A percentile compares a stretch with the other conserved stretches of the same genome.
phyloP scores from a whole-genome alignment of 1,139 yeast genomes.

The Pichia sp. region DNA sequence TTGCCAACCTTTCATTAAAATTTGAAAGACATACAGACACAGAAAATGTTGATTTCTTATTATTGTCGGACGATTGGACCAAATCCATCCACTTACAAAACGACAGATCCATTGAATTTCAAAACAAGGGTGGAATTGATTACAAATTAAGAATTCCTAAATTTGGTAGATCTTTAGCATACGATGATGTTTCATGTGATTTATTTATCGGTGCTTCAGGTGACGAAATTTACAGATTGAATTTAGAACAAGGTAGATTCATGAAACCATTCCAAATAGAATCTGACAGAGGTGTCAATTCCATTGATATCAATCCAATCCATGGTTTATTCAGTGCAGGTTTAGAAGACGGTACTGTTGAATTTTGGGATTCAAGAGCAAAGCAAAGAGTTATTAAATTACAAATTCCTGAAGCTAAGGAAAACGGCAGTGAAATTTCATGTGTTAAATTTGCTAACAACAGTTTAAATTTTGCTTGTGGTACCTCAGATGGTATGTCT shows the following conservation, averaged over 20 bases:
- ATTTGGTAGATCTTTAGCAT: slow-evolving; percentile 83
- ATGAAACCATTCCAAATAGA: slow-evolving; percentile 83
- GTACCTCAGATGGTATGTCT: slow-evolving; percentile 84
- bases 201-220: slow-evolving; percentile 84
- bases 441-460: slow-evolving; percentile 69
- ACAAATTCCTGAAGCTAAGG: slow-evolving; percentile 41
- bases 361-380: slow-evolving; percentile 97
- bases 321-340: slow-evolving; percentile 89
- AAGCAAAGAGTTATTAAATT: slow-evolving; percentile 81
- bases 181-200: slow-evolving; percentile 81
- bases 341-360: slow-evolving; percentile 87
- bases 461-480: slow-evolving; percentile 90
- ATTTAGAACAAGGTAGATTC: slow-evolving; percentile 91
- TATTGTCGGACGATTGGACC: slow-evolving; percentile 94
- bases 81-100: slow-evolving; percentile 94
- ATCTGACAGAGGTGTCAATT: slow-evolving; percentile 65
- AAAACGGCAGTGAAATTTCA: slow-evolving; percentile 43
- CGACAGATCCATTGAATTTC: slow-evolving; percentile 90
- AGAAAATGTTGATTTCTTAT: slow-evolving; percentile 87
- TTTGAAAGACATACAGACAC: slow-evolving; percentile 96
- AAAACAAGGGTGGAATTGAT: slow-evolving; percentile 91
- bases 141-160: slow-evolving; percentile 88
- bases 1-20: slow-evolving; percentile 83
- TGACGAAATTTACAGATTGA: slow-evolving; percentile 83
- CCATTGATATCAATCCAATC: slow-evolving; percentile 70